Percentiles rank a stretch among this genome's conserved stretches.
These are phyloP conservation scores for Venturia carpophila DNA, from an alignment of 2,329 filamentous ascomycete species.

Conservation along the genomic window DNA sequence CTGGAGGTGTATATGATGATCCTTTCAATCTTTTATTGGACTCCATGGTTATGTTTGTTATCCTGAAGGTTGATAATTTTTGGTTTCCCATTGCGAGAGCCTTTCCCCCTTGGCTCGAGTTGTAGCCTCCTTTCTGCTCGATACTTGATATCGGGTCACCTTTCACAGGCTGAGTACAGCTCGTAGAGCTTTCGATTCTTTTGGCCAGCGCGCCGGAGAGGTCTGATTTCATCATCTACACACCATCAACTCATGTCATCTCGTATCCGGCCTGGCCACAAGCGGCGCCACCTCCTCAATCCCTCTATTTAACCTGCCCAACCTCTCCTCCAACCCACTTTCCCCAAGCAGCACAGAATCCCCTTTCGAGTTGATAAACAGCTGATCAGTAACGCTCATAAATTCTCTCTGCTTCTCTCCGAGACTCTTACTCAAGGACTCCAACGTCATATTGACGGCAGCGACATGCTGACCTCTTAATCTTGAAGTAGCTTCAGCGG, in stretches of 20 bases:
- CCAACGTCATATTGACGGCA: constrained; percentile 7
- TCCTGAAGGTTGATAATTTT: no score
- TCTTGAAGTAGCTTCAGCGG: constrained; percentile 2
- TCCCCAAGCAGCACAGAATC: constrained; percentile 6
- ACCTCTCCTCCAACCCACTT: neutral
- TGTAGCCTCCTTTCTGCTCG: no score
- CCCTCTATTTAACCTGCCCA: constrained; percentile 5
- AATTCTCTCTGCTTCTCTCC: constrained; percentile 11
- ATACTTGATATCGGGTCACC: no score
- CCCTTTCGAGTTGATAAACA: constrained; percentile 10
- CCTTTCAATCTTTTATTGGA: no score
- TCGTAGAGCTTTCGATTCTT: no score
- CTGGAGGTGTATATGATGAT: neutral
- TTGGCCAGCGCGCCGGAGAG: no score
- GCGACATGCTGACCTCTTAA: constrained; percentile 9
- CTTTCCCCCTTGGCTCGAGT: no score
- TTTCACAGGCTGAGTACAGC: no score
- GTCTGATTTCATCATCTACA: neutral
- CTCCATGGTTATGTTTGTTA: no score
- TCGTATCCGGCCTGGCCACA: constrained; percentile 8
- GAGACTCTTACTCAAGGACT: constrained; percentile 14
- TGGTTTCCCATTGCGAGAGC: no score
- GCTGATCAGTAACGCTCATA: neutral
- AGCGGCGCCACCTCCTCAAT: constrained; percentile 14
- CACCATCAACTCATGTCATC: neutral